These are phyloP conservation scores for Arachis monticola DNA, from an alignment of 331 rosid species.

Conservation along the genomic window DNA sequence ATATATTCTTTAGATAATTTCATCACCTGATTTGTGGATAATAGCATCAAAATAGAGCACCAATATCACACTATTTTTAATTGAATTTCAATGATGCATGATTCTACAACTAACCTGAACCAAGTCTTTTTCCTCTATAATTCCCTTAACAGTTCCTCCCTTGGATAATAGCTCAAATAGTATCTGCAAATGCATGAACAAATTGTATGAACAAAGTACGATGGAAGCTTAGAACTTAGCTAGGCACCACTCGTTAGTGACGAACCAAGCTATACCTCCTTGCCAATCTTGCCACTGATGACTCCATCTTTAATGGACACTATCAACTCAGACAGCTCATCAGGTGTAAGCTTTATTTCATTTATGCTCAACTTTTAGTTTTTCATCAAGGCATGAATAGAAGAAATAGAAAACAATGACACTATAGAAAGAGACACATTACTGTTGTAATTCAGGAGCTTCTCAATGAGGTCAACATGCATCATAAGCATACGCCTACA, in stretches of 20 bases:
- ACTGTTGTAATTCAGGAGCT: too few relatives aligned
- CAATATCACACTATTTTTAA: neutral
- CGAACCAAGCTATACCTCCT: conserved; percentile 63
- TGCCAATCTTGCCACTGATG: conserved; percentile 93
- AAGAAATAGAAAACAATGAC: neutral
- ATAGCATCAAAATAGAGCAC: conserved; percentile 12
- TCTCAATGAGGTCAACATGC: too few relatives aligned
- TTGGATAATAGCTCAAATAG: conserved; percentile 83
- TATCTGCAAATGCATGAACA: conserved; percentile 57
- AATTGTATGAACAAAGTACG: conserved; percentile 26
- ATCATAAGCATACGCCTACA: conserved; percentile 48
- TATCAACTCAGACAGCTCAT: conserved; percentile 82
- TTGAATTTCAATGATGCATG: conserved; percentile 2
- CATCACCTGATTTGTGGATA: conserved; percentile 61
- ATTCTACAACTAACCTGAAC: conserved; percentile 71
- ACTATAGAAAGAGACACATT: neutral
- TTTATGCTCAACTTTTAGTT: conserved; percentile 76
- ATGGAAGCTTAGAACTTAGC: conserved; percentile 1
- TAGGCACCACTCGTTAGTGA: conserved; percentile 10
- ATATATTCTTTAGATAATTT: conserved; percentile 69
- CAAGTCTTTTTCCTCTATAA: conserved; percentile 78
- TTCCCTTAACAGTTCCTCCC: conserved; percentile 86
- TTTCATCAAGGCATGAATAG: conserved; percentile 64
- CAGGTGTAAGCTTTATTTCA: conserved; percentile 77
- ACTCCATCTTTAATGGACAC: conserved; percentile 75